Evolutionary conservation across 768 basidiomycete species (phyloP).

Genomic region (Boletus fagicola): DNA sequence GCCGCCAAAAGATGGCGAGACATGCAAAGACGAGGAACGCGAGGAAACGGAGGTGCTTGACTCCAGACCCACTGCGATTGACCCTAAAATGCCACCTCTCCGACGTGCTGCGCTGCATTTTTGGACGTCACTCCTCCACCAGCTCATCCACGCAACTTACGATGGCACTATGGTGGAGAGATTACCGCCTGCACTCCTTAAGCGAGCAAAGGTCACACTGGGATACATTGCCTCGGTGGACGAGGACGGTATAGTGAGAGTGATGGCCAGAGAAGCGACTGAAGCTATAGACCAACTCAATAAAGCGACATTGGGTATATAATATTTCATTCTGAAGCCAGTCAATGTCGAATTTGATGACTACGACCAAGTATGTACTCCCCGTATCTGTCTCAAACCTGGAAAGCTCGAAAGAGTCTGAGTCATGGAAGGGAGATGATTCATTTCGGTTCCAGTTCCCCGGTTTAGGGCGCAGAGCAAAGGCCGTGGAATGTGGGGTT

Average conservation of each 20-base stretch:
- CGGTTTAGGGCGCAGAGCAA: slow-evolving; percentile 10
- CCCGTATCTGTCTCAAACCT: slow-evolving; percentile 94
- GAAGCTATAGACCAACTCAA: slow-evolving; percentile 55
- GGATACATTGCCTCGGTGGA: slow-evolving; percentile 72
- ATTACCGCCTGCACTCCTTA: slow-evolving; percentile 37
- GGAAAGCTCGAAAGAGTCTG: slow-evolving; percentile 58
- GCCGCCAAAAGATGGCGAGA: slow-evolving; percentile 18
- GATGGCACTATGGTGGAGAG: slow-evolving; percentile 30
- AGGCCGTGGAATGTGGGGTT: slow-evolving; percentile 19
- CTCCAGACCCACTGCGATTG: slow-evolving; percentile 50
- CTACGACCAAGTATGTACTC: slow-evolving; percentile 34
- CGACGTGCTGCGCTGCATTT: slow-evolving; percentile 88
- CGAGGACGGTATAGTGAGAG: slow-evolving; percentile 64
- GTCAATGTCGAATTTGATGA: not conserved
- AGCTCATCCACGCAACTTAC: slow-evolving; percentile 51
- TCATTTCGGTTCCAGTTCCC: slow-evolving; percentile 51
- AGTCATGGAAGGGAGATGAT: slow-evolving; percentile 77
- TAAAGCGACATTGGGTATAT: slow-evolving; percentile 39
- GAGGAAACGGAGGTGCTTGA: slow-evolving; percentile 39
- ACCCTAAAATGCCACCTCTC: slow-evolving; percentile 73
- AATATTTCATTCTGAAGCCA: not conserved
- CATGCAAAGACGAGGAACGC: slow-evolving; percentile 6
- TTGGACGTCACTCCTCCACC: slow-evolving; percentile 65
- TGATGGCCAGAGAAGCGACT: slow-evolving; percentile 71
- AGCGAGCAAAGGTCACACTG: slow-evolving; percentile 57